phyloP scores from a whole-genome alignment of 2,329 filamentous ascomycete species.

The Colletotrichum echinochloae region DNA sequence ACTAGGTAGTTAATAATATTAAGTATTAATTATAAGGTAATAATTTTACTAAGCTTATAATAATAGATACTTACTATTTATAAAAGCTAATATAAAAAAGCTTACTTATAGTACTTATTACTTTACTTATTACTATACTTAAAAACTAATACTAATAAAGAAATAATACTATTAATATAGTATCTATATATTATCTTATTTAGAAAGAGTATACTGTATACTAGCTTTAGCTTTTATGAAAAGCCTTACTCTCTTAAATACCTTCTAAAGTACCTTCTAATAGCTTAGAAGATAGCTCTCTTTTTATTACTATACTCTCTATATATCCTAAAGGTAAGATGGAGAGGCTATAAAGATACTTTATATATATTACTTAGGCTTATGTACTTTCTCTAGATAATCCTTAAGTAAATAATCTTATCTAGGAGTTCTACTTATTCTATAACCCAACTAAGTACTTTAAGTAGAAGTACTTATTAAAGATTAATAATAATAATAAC shows the following conservation, averaged over 20 bases:
- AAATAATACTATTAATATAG: slow-evolving; percentile 33
- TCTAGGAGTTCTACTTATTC: too few species aligned
- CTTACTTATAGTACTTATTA: slow-evolving; percentile 38
- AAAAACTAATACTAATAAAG: slow-evolving; percentile 37
- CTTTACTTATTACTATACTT: slow-evolving; percentile 25
- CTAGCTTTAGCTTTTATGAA: not conserved
- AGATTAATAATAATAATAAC: too few species aligned
- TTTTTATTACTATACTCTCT: too few species aligned
- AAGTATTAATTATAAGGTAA: slow-evolving; percentile 41
- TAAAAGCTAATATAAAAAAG: slow-evolving; percentile 39
- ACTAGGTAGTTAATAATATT: slow-evolving; percentile 43
- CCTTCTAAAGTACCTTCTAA: not conserved
- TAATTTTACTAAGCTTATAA: slow-evolving; percentile 36
- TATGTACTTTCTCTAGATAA: too few species aligned
- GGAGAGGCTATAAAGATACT: too few species aligned
- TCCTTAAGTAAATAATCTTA: too few species aligned
- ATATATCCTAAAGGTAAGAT: too few species aligned
- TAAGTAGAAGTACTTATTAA: too few species aligned
- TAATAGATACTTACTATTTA: slow-evolving; percentile 13
- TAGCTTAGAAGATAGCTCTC: too few species aligned
- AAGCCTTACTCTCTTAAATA: not conserved
- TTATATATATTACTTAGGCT: too few species aligned
- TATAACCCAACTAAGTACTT: too few species aligned
- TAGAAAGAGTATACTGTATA: not conserved
- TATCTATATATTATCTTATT: slow-evolving; percentile 35